Base-by-base conservation (phyloP, 768 basidiomycete species). In the Phallus indusiatus region DNA sequence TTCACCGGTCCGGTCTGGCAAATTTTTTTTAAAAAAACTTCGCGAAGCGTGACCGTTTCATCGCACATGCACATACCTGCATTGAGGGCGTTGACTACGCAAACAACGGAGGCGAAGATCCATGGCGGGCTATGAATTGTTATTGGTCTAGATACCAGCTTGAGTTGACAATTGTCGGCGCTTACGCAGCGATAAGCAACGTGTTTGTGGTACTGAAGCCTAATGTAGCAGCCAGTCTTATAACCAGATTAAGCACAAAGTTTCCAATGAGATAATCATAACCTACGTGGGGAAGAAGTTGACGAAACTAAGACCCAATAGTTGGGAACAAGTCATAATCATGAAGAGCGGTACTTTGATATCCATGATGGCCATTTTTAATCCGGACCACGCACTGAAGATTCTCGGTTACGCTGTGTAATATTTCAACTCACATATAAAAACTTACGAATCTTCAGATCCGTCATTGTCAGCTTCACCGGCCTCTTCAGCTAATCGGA, bases 391-490 rank as follows among this genome's bases (percentile, higher is more conserved):
- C n/a, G 53, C 64, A 10, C 60, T 24, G 22, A 17, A 48, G 21
- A 47, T 53, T 21, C 16, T 48, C n/a, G 18, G 47, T 24, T 36
- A 1, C 42, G 11, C 54, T 9, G 8, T 9, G 55, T 28, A 2
- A 7, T 7, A 28, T 17, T 17, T 35, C 17, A 14, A 6, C 36
- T 20, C 9, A 6, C 16, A 48, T 28, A 11, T 49, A 7, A 20
- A 33, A 17, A 72, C 81, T 42, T 65, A 85, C 84, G 84, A 81
- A 56, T 81, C 83, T 33, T 75, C 70, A 0, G 67, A 66, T n/a
- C 76, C 77, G 62, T 86, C 84, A 63, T 77, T 69, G 63, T 86
- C 84, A 0, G 83, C 83, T 70, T 85, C 83, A 1, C 83, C 83
- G 9, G 79, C 81, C 65, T 86, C 84, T 64, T 86, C 85, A 0